Conservation (phyloP, 768 basidiomycete species). For the Pleurotus tuber-regium region DNA sequence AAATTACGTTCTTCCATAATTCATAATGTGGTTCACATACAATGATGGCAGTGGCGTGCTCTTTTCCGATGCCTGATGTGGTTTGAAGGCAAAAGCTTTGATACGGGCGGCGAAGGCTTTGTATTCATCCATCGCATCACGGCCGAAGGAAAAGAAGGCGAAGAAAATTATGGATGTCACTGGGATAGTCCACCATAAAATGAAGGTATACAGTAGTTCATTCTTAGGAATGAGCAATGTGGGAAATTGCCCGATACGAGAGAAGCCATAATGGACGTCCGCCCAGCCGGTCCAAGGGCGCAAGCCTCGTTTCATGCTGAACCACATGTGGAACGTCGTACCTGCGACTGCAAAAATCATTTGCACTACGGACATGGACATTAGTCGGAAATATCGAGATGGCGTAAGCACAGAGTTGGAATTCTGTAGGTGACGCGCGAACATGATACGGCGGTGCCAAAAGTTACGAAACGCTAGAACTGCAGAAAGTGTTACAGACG, state of each 20-base stretch:
- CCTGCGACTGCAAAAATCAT: slow-evolving; percentile 38
- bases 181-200: slow-evolving; percentile 13
- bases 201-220: background rate
- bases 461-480: slow-evolving; percentile 33
- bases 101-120: background rate
- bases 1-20: no score
- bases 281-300: slow-evolving; percentile 45
- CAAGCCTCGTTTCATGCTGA: slow-evolving; percentile 19
- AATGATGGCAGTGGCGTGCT: background rate
- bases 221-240: background rate
- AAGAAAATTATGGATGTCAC: slow-evolving; percentile 45
- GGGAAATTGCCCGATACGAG: background rate
- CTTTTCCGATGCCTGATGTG: background rate
- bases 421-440: slow-evolving; percentile 36
- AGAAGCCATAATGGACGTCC: slow-evolving; percentile 41
- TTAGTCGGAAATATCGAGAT: slow-evolving; percentile 54
- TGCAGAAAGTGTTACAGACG: slow-evolving; percentile 11
- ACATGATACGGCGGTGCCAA: slow-evolving; percentile 16
- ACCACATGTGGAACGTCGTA: slow-evolving; percentile 36
- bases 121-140: slow-evolving; percentile 47
- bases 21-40: no score
- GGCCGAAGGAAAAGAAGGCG: slow-evolving; percentile 50
- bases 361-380: slow-evolving; percentile 41
- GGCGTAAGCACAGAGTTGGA: slow-evolving; percentile 38
- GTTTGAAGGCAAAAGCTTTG: background rate